Evolutionary conservation across 176 grass and related monocot species (phyloP).

Genomic region (Phyllostachys edulis): DNA sequence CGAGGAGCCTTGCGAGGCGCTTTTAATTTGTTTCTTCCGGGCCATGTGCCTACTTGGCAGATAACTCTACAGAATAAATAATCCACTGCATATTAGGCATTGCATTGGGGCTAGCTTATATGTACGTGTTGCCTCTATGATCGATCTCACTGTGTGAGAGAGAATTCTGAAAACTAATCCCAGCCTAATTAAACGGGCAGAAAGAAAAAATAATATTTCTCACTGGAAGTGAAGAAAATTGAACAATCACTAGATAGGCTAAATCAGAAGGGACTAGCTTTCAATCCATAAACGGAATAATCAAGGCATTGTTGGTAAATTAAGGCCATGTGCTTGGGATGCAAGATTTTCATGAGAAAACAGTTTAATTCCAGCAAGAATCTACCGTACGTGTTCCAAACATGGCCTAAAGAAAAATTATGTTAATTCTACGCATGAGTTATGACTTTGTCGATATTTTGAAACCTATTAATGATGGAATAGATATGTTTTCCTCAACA

Average conservation of each 20-base stretch:
- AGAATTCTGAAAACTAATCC: not conserved
- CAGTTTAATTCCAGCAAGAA: not conserved
- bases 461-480: not conserved
- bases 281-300: not conserved
- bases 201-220: not conserved
- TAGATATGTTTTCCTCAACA: not conserved
- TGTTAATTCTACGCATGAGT: not conserved
- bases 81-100: not conserved
- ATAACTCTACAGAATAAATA: not conserved
- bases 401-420: not conserved
- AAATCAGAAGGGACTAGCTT: not conserved
- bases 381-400: not conserved
- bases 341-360: not conserved
- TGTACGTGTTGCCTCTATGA: not conserved
- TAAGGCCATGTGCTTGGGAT: not conserved
- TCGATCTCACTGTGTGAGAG: not conserved
- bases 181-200: not conserved
- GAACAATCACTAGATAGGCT: not conserved
- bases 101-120: not conserved
- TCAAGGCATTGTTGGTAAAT: not conserved
- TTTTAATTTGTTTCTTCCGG: conserved; percentile 1
- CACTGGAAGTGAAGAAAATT: too few relatives aligned
- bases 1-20: not conserved
- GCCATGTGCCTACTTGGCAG: conserved; percentile 33
- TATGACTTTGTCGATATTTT: not conserved